Evolutionary conservation across 202 grass and related monocot species (phyloP).

Genomic region (Musa balbisiana): DNA sequence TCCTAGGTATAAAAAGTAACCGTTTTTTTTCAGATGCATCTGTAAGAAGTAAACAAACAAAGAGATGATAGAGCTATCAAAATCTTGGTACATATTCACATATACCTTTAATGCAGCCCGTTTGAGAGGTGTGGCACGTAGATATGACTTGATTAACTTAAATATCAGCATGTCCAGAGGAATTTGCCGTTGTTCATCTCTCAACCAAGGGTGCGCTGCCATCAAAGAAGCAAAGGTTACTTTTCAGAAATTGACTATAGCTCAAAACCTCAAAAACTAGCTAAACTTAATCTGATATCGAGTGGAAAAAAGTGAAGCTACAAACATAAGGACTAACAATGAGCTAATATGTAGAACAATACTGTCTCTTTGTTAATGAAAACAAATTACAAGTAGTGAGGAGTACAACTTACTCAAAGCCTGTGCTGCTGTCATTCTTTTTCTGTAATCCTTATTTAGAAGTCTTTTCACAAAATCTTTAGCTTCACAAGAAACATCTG

Average conservation of each 20-base stretch:
- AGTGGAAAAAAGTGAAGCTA: background rate
- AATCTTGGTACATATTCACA: background rate
- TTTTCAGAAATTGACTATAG: background rate
- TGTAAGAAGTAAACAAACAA: background rate
- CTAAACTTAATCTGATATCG: background rate
- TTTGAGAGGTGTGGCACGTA: conserved; percentile 13
- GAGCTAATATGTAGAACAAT: background rate
- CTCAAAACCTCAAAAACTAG: background rate
- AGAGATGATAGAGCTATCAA: background rate
- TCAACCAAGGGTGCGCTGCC: conserved; percentile 17
- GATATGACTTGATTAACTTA: conserved; percentile 17
- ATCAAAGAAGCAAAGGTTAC: background rate
- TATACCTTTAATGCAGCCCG: conserved; percentile 15
- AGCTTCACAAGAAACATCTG: conserved; percentile 7
- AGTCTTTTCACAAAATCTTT: conserved; percentile 26
- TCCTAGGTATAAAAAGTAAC: no score
- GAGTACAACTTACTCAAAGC: conserved; percentile 14
- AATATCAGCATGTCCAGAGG: conserved; percentile 17
- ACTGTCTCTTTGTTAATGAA: background rate
- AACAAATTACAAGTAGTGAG: background rate
- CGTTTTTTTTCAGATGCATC: background rate
- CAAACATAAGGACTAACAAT: background rate
- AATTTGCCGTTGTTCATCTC: conserved; percentile 7
- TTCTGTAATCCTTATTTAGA: conserved; percentile 23
- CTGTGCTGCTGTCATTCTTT: conserved; percentile 28